Base-by-base conservation (phyloP, 371 early-diverging fungal genomes). In the Mucor irregularis region DNA sequence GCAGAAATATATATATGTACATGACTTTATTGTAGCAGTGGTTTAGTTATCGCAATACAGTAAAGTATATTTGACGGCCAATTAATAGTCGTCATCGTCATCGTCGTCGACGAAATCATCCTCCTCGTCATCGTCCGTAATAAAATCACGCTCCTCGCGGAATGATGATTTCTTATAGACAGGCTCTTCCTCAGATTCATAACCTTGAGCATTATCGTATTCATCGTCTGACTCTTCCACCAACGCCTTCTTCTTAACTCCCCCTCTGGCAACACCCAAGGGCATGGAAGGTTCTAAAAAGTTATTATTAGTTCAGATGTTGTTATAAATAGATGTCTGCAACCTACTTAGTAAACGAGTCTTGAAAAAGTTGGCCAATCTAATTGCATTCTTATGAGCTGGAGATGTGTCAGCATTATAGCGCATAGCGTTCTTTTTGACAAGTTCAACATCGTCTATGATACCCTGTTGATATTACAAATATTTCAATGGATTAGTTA, bases 381-480 rank as follows among this genome's bases (percentile, higher is more conserved):
- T 63, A 38, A 70, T 72, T 1, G 90, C 87, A 26, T 80, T 78
- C 16, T 81, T 66, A 38, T 81, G 67, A 9, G 89, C 85, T 7
- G 61, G 56, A 5, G 88, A 86, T 1, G 75, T 73, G 5, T 82
- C 84, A 16, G 84, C 80, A 49, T 90, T 90, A 58, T 79, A 90
- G 11, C 72, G 75, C 40, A 81, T 69, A 3, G 89, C 89, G 64
- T 90, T 89, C 52, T 83, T 80, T 35, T 79, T 81, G 14, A 90
- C 76, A 52, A 84, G 58, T 39, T 73, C 79, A 5, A 90, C 69
- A 66, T 90, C 91, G 50, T 82, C 88, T 25, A 81, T 68, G 4
- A 90, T 73, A 0, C 86, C 81, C 78, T 83, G 22, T 14, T n/a
- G n/a, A n/a, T n/a, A n/a, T 8, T 10, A 30, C 13, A 49, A 4